Base-by-base conservation (phyloP, 768 basidiomycete genomes). In the Termitomyces sp. region DNA sequence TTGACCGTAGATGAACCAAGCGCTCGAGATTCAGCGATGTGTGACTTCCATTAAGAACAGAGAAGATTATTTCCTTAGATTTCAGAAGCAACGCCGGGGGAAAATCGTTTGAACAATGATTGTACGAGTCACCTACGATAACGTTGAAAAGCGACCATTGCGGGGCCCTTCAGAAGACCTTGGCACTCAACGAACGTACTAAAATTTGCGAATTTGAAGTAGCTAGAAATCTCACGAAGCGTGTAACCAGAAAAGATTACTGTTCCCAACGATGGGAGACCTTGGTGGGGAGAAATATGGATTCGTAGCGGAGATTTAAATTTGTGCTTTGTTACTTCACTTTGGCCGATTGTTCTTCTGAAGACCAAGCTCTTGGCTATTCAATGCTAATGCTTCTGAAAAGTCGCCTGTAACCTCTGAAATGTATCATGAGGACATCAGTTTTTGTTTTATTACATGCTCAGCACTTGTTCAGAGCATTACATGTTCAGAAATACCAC, bases 261-360 rank as follows among this genome's bases (percentile, higher is more conserved):
- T 5, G 24, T 60, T 63, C 62, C 36, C 62, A 63, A 46, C 54
- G 51, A 46, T 58, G 61, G 43, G 57, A 62, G 26, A 26, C 26
- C 52, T 43, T 45, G 51, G 59, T 56, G 59, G 62, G 48, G 36
- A 55, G 28, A 35, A 33, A 13, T 2, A 13, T 22, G n/a, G 6
- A 7, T 49, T 33, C 2, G 14, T 30, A 53, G 40, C 53, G 58
- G 59, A 60, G 45, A 45, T 57, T 57, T 57, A 59, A 59, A 53
- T n/a, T 35, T 28, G 35, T n/a, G 22, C 10, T 18, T 20, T 18
- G 20, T n/a, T 26, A 26, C 38, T 38, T 51, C 22, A 10, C 50
- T 20, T 52, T 24, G 22, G 24, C 22, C 22, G 26, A n/a, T 28
- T 36, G 18, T 9, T 10, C 38, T 11, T 52, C n/a, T 20, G n/a